Evolutionary conservation across 495 filamentous ascomycete species (phyloP).

Genomic region (Penicillium lividum): DNA sequence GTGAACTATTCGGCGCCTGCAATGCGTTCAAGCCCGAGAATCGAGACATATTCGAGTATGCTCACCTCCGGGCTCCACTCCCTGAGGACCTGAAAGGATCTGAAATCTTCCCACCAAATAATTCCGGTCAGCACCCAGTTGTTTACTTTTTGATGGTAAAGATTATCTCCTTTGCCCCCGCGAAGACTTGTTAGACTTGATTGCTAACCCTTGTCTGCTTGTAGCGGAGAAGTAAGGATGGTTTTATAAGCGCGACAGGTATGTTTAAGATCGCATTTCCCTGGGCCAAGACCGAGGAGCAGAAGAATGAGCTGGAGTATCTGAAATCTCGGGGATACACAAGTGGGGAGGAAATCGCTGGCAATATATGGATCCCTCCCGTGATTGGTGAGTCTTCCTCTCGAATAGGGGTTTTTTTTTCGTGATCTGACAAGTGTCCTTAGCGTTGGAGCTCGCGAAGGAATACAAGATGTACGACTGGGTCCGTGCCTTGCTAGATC

Average conservation of each 20-base stretch:
- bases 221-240: slow-evolving; percentile 87
- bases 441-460: slow-evolving; percentile 81
- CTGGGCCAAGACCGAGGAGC: slow-evolving; percentile 81
- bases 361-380: slow-evolving; percentile 94
- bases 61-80: slow-evolving; percentile 85
- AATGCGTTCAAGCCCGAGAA: slow-evolving; percentile 69
- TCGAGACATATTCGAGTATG: slow-evolving; percentile 88
- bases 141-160: slow-evolving; percentile 94
- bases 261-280: slow-evolving; percentile 99
- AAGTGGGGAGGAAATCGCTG: slow-evolving; percentile 87
- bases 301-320: slow-evolving; percentile 81
- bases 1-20: slow-evolving; percentile 59
- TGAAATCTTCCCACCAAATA: slow-evolving; percentile 76
- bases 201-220: slow-evolving; percentile 5
- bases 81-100: slow-evolving; percentile 82
- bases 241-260: slow-evolving; percentile 90
- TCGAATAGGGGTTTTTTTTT: slow-evolving; percentile 19
- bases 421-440: neutral
- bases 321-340: slow-evolving; percentile 75
- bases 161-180: neutral
- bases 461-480: slow-evolving; percentile 82
- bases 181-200: neutral
- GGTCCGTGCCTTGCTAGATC: slow-evolving; percentile 87
- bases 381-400: slow-evolving; percentile 59
- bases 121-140: slow-evolving; percentile 53